Percentiles rank a stretch among this genome's conserved stretches.
These are phyloP conservation scores for Pythium guiyangense DNA, from an alignment of 352 stramenopile genomes.

Conservation along the genomic window DNA sequence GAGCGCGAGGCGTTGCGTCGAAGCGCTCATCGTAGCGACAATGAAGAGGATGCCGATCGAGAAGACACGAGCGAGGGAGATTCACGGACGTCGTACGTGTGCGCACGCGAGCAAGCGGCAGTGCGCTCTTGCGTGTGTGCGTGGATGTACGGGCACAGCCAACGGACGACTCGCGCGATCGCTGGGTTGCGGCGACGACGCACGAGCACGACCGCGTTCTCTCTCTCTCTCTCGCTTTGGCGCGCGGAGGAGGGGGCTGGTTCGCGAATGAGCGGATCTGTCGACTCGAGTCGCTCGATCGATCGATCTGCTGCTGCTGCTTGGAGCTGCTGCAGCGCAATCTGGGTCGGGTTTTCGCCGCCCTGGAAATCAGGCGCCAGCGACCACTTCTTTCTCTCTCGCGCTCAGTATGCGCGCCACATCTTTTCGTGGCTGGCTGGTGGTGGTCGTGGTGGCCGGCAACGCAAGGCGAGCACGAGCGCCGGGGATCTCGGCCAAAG, in stretches of 20 bases:
- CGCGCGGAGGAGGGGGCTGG: conserved; percentile 1
- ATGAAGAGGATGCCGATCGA: neutral
- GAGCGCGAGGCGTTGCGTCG: conserved; percentile 18
- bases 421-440: too few relatives aligned
- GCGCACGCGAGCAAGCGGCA: too few relatives aligned
- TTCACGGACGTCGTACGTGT: too few relatives aligned
- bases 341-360: neutral
- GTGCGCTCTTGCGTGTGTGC: too few relatives aligned
- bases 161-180: neutral
- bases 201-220: neutral
- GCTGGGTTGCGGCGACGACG: neutral
- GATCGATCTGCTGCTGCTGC: neutral
- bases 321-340: neutral
- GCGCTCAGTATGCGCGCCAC: too few relatives aligned
- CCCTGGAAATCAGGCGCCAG: too few relatives aligned
- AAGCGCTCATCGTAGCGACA: conserved; percentile 4
- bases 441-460: too few relatives aligned
- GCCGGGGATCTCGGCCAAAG: too few relatives aligned
- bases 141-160: too few relatives aligned
- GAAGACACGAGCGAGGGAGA: neutral
- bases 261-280: conserved; percentile 11
- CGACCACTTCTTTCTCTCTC: too few relatives aligned
- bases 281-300: neutral
- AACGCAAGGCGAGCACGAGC: too few relatives aligned
- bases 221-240: neutral